Evolutionary conservation across 331 rosid species (phyloP).

Genomic region (Quercus phellos): DNA sequence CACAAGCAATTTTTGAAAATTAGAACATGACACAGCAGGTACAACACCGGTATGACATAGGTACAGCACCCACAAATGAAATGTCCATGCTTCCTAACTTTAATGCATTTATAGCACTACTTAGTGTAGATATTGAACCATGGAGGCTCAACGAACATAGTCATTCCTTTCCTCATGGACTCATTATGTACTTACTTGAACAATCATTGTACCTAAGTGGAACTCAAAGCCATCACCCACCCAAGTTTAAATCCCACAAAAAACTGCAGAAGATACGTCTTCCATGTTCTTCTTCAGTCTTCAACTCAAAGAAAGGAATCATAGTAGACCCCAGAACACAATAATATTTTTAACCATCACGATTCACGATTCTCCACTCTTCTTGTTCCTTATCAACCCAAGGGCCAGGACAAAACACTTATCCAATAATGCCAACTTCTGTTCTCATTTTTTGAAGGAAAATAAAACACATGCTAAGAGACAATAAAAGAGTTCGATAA

Average conservation of each 20-base stretch:
- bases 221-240: neutral
- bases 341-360: neutral
- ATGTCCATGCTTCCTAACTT: neutral
- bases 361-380: neutral
- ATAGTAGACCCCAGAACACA: neutral
- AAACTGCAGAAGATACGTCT: neutral
- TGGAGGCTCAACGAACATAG: neutral
- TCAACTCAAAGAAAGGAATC: neutral
- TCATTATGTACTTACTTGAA: neutral
- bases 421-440: neutral
- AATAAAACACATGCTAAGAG: neutral
- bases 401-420: neutral
- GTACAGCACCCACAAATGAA: no score
- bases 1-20: no score
- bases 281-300: neutral
- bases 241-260: neutral
- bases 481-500: neutral
- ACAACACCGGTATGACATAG: no score
- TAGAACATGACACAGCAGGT: no score
- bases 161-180: neutral
- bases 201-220: neutral
- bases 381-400: neutral
- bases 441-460: neutral
- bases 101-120: neutral
- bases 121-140: neutral